Evolutionary conservation across 2,329 filamentous ascomycete genomes (phyloP).

Genomic region (Phialemonium atrogriseum): DNA sequence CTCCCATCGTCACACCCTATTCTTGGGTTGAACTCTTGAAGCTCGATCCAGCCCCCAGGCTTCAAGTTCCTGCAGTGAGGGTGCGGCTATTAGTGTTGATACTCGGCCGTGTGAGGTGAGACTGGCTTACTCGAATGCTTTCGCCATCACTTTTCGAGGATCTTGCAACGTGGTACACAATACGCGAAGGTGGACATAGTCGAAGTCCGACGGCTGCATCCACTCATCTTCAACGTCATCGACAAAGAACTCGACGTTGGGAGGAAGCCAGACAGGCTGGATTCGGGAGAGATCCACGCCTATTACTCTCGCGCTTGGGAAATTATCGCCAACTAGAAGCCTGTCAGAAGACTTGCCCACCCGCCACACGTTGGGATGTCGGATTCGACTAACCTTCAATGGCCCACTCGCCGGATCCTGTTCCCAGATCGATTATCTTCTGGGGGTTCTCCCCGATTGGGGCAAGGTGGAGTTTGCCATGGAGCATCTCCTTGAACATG

Average conservation of each 20-base stretch:
- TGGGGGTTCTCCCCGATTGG: constrained; percentile 36
- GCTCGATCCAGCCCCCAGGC: constrained; percentile 41
- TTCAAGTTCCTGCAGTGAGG: constrained; percentile 25
- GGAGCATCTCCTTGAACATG: constrained; percentile 37
- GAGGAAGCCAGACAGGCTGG: constrained; percentile 37
- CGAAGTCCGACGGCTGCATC: constrained; percentile 47
- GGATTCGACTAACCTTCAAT: constrained; percentile 37
- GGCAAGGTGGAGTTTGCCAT: constrained; percentile 31
- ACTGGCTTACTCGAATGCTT: constrained; percentile 30
- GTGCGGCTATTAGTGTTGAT: neutral
- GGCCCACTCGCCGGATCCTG: constrained; percentile 47
- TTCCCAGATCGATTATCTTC: constrained; percentile 42
- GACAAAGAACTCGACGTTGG: constrained; percentile 47
- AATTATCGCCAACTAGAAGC: constrained; percentile 32
- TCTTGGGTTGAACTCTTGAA: constrained; percentile 34
- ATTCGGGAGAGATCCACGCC: constrained; percentile 36
- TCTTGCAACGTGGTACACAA: constrained; percentile 45
- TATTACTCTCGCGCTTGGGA: constrained; percentile 35
- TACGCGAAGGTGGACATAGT: constrained; percentile 52
- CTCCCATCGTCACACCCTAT: constrained; percentile 34
- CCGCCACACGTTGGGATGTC: too few species aligned
- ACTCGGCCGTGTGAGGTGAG: neutral
- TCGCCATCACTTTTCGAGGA: constrained; percentile 36
- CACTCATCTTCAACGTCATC: constrained; percentile 49
- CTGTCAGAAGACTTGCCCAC: too few species aligned